Conservation (phyloP, 345 rosid species). For the Aquilaria yunnanensis region DNA sequence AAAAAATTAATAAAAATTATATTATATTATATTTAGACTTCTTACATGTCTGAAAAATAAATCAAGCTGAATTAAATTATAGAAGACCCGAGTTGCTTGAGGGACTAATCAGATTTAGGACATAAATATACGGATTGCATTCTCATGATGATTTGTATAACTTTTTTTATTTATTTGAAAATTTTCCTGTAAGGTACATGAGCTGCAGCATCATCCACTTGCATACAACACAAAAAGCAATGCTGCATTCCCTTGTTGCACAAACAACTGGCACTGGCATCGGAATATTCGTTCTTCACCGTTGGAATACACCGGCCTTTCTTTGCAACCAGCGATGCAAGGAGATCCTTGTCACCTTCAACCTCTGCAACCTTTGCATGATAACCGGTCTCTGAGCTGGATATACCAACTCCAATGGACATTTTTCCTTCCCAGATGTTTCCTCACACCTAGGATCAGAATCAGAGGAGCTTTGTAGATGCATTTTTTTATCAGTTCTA, state of each 20-base stretch:
- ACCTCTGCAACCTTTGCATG: constrained; percentile 52
- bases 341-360: constrained; percentile 66
- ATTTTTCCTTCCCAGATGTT: constrained; percentile 17
- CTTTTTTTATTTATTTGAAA: background rate
- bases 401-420: constrained; percentile 21
- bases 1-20: too few species aligned
- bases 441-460: constrained; percentile 17
- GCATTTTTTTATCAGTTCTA: constrained; percentile 1
- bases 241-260: background rate
- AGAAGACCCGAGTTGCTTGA: too few species aligned
- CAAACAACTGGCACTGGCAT: constrained; percentile 10
- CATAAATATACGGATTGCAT: background rate
- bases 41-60: too few species aligned
- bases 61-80: too few species aligned
- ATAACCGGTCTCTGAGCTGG: constrained; percentile 61
- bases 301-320: constrained; percentile 21
- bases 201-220: background rate
- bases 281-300: constrained; percentile 24
- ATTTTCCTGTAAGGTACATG: background rate
- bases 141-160: background rate
- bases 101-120: too few species aligned
- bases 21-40: too few species aligned
- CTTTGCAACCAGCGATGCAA: constrained; percentile 55
- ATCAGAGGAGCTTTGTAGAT: constrained; percentile 5
- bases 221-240: background rate